A percentile compares a stretch with the other conserved stretches of the same genome.
These are phyloP conservation scores for Linum tenue DNA, from an alignment of 345 rosid genomes.

Conservation along the genomic window DNA sequence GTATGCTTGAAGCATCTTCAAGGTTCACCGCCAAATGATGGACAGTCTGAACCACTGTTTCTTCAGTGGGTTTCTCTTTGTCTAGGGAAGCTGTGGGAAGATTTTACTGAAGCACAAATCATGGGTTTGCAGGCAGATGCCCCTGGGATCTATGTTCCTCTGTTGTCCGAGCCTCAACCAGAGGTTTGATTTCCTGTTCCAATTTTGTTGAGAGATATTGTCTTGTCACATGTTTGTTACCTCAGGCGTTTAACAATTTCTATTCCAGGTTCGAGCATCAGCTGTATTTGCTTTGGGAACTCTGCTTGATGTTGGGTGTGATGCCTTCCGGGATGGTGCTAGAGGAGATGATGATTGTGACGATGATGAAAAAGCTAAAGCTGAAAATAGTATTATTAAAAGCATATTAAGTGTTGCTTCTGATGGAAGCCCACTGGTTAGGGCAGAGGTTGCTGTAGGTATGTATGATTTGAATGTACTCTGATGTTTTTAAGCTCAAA, in stretches of 20 bases:
- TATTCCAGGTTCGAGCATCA: slow-evolving; percentile 92
- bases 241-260: slow-evolving; percentile 16
- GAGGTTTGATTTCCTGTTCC: slow-evolving; percentile 46
- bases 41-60: slow-evolving; percentile 73
- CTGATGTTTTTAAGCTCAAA: background rate
- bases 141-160: slow-evolving; percentile 54
- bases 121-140: slow-evolving; percentile 71
- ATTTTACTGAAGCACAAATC: slow-evolving; percentile 84
- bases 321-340: slow-evolving; percentile 58
- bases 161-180: slow-evolving; percentile 83
- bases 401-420: slow-evolving; percentile 71
- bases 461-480: slow-evolving; percentile 17
- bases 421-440: slow-evolving; percentile 97
- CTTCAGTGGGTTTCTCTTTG: slow-evolving; percentile 99
- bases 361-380: slow-evolving; percentile 89
- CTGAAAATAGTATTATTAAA: slow-evolving; percentile 68
- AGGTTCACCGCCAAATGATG: slow-evolving; percentile 54
- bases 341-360: slow-evolving; percentile 69
- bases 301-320: slow-evolving; percentile 78
- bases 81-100: slow-evolving; percentile 98
- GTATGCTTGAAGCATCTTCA: slow-evolving; percentile 87
- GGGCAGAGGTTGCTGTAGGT: slow-evolving; percentile 99
- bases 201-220: background rate
- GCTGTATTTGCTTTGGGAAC: slow-evolving; percentile 91
- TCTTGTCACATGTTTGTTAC: background rate